Evolutionary conservation across 371 early-diverging fungal species (phyloP), one percentile per base, ranked within the genome.

Genomic region (Lichtheimia ornata): DNA sequence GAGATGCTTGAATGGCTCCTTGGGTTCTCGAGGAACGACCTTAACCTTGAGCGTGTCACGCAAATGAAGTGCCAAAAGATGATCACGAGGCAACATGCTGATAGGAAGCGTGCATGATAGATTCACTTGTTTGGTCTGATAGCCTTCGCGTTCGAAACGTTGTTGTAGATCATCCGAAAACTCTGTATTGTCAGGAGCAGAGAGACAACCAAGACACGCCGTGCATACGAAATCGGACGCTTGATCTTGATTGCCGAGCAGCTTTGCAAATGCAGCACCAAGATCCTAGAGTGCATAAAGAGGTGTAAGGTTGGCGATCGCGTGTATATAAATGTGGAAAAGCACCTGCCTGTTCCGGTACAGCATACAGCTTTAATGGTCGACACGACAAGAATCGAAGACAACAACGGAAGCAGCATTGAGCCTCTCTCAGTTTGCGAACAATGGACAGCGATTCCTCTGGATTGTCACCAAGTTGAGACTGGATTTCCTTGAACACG

Each of bases 51-150:
- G 53, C 11, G 51, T 50, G 14, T 73, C 71, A 6, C 53, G 59
- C 14, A 75, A 57, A 53, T 79, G 73, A 18, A 84, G 50, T 5
- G 57, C 52, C 12, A 82, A 45, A 0, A 85, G 62, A 59, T 83
- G 84, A 61, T 84, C 81, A 18, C 84, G 81, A 28, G 73, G 45
- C 49, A 87, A 28, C n/a, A 79, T 61, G 57, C 84, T 74, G 13
- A 74, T 65, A 11, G 88, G 88, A 3, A 86, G 59, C 0, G 85
- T 82, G 27, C 81, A 76, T 7, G 64, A 78, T 62, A 87, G 65
- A 53, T 67, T 75, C 59, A 82, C 74, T 28, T 50, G 60, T 20
- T 65, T 60, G 7, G 71, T 65, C 41, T 70, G 65, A 41, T 82
- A 84, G 9, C 64, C 58, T 44, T 83, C 78, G 41, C 67, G 51